Evolutionary conservation across 371 early-diverging fungal species (phyloP).

Genomic region (Apophysomyces ossiformis): DNA sequence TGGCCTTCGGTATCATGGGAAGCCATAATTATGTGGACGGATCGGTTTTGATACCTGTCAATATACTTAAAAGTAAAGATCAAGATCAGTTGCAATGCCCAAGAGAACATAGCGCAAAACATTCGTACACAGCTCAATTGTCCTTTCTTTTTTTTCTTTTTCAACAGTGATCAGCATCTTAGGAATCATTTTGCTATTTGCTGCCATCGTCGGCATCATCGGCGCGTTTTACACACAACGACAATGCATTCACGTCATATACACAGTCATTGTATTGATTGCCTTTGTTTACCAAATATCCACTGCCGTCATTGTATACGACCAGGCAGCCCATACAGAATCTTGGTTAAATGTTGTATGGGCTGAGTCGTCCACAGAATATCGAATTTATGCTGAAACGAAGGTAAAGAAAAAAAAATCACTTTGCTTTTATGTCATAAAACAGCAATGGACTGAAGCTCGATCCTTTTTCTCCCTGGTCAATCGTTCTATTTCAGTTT

Average conservation of each 20-base stretch:
- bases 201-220: conserved; percentile 39
- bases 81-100: neutral
- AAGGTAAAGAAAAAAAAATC: conserved; percentile 28
- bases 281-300: conserved; percentile 42
- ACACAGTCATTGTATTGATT: conserved; percentile 34
- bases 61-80: conserved; percentile 44
- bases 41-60: conserved; percentile 39
- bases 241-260: conserved; percentile 39
- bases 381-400: conserved; percentile 36
- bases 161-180: conserved; percentile 43
- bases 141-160: neutral
- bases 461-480: no score
- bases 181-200: conserved; percentile 43
- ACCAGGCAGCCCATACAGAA: conserved; percentile 38
- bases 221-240: conserved; percentile 36
- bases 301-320: conserved; percentile 40
- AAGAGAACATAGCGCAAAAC: neutral
- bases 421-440: no score
- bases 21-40: conserved; percentile 32
- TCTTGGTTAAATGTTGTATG: conserved; percentile 39
- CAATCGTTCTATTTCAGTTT: conserved; percentile 22
- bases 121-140: neutral
- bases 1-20: conserved; percentile 43
- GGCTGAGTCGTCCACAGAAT: conserved; percentile 32
- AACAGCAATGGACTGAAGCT: no score